Percentiles rank a stretch among this genome's conserved stretches.
Evolutionary conservation across 2,329 filamentous ascomycete genomes (phyloP).

Genomic region (Aspergillus nomiae): DNA sequence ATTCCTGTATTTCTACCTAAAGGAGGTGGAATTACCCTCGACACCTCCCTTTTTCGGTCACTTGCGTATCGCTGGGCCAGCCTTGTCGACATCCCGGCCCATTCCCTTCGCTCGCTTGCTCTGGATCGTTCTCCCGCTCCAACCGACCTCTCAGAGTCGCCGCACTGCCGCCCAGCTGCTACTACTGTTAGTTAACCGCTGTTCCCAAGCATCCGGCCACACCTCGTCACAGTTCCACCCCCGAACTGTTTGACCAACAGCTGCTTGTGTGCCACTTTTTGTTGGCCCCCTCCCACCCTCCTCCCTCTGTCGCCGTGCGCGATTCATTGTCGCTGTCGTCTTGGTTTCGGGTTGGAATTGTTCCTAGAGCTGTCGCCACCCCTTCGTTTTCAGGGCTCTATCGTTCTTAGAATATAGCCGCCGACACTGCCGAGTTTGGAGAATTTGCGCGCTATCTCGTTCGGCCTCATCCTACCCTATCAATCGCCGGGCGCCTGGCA

Average conservation of each 20-base stretch:
- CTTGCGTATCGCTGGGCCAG: constrained; percentile 24
- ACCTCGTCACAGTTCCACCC: constrained; percentile 16
- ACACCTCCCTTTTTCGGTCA: constrained; percentile 20
- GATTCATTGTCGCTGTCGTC: constrained; percentile 8
- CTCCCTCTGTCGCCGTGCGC: constrained; percentile 10
- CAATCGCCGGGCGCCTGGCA: constrained; percentile 8
- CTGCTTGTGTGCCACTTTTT: constrained; percentile 11
- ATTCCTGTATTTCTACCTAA: not conserved
- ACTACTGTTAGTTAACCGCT: constrained; percentile 28
- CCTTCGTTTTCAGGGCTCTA: constrained; percentile 9
- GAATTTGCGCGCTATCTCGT: constrained; percentile 18
- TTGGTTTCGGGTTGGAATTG: not conserved
- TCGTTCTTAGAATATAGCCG: constrained; percentile 19
- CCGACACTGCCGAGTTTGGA: constrained; percentile 13
- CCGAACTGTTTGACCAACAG: constrained; percentile 16
- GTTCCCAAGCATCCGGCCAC: constrained; percentile 22
- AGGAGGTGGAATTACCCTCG: constrained; percentile 5
- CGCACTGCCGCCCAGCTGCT: constrained; percentile 28
- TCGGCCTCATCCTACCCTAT: constrained; percentile 11
- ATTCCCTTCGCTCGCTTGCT: constrained; percentile 26
- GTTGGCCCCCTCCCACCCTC: constrained; percentile 11
- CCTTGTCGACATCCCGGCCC: constrained; percentile 20
- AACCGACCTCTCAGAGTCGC: constrained; percentile 26
- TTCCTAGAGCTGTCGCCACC: constrained; percentile 4
- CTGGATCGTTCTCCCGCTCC: constrained; percentile 22